A percentile compares a stretch with the other conserved stretches of the same genome.
Evolutionary conservation across 1,284 basidiomycete genomes (phyloP).

Genomic region (Apiotrichum siamense): DNA sequence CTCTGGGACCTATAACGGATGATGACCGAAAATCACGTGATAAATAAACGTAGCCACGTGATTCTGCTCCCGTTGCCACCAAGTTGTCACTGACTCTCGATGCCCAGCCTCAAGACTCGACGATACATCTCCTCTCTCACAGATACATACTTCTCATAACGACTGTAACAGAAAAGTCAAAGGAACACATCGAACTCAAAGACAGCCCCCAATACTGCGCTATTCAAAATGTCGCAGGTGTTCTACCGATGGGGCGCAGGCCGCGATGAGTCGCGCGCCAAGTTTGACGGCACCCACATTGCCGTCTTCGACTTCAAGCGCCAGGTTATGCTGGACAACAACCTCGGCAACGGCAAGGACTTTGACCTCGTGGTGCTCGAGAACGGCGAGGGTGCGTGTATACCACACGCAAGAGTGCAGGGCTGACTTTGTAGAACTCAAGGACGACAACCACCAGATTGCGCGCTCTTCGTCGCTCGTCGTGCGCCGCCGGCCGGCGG

Average conservation of each 20-base stretch:
- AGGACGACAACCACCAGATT: conserved; percentile 84
- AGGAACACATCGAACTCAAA: too few relatives aligned
- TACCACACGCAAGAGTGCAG: not conserved
- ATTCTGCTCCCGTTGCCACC: too few relatives aligned
- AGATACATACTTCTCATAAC: too few relatives aligned
- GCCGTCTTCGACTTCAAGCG: conserved; percentile 98
- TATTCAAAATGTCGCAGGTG: conserved; percentile 97
- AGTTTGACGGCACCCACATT: conserved; percentile 97
- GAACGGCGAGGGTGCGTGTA: conserved; percentile 63
- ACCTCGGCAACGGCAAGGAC: conserved; percentile 87
- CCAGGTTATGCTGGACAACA: conserved; percentile 95
- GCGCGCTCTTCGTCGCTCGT: conserved; percentile 91
- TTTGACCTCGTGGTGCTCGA: conserved; percentile 91
- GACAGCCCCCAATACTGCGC: too few relatives aligned
- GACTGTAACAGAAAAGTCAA: too few relatives aligned
- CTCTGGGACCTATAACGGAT: too few relatives aligned
- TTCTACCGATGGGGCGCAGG: conserved; percentile 98
- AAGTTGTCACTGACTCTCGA: too few relatives aligned
- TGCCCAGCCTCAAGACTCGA: too few relatives aligned
- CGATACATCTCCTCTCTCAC: too few relatives aligned
- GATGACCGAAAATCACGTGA: too few relatives aligned
- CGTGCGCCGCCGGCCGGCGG: conserved; percentile 79
- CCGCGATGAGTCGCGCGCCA: conserved; percentile 86
- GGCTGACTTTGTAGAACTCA: conserved; percentile 63
- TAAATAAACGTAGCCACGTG: too few relatives aligned